Evolutionary conservation across 2,329 filamentous ascomycete species (phyloP), one percentile per base, ranked within the genome.

Genomic region (Biscogniauxia sp.): DNA sequence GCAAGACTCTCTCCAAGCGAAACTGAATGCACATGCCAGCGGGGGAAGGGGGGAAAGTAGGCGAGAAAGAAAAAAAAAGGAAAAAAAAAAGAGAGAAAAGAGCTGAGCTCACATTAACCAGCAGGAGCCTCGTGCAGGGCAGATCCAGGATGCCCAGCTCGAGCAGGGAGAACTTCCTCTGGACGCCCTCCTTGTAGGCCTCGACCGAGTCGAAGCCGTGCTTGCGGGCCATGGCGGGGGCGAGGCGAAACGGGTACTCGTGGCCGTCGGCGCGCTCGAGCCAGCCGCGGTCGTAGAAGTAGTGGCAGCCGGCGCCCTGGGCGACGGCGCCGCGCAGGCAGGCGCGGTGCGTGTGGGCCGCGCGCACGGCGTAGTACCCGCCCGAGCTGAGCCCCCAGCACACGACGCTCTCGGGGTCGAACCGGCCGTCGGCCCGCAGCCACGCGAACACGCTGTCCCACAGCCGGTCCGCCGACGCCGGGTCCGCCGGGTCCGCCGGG

Each of bases 331-430:
- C 88, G 0, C 75, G 73, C 20, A 91, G 74, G 9, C 75, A 73
- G 0, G 77, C 70, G 19, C 77, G 75, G 71, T 90, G 88, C n/a
- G 87, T 90, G 72, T 89, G 86, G 52, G 88, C 87, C n/a, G 85
- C 79, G 19, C 88, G 82, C 45, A 87, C 79, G 20, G 88, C 87
- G 73, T 90, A 89, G 78, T 89, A 90, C 0, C 88, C 88, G 28
- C 88, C 88, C 0, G 83, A 80, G 64, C 84, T 87, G 37, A 90
- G 75, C 0, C 88, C 88, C 87, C 88, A 90, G 53, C 81, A 83
- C 62, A 87, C 73, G 7, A 91, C 75, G 37, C 79, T 80, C 1
- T 69, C 66, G 79, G 83, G 83, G 70, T 90, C 82, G 67, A 89
- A 85, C 5, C 74, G 68, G 0, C 73, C 71, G 57, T 82, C 73